Percentiles rank a stretch among this genome's conserved stretches.
Evolutionary conservation across 2,329 filamentous ascomycete genomes (phyloP).

Genomic region (Raffaelea arxii): DNA sequence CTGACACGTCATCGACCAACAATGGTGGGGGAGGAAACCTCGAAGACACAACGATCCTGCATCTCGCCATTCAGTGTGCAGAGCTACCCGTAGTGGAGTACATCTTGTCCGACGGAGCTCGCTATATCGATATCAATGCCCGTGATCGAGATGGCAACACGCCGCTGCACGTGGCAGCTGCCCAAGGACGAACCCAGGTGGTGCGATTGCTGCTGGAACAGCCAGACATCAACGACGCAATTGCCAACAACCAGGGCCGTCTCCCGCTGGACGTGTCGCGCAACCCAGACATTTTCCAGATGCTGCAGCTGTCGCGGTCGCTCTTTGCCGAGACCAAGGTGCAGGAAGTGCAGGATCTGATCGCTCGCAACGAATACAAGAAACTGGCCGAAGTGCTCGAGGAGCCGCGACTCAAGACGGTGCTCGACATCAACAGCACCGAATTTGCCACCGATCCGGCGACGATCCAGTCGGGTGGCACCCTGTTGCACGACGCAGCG

Average conservation of each 20-base stretch:
- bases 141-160: conserved; percentile 93
- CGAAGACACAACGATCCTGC: conserved; percentile 82
- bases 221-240: conserved; percentile 75
- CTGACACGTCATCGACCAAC: background rate
- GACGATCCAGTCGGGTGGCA: conserved; percentile 78
- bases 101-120: conserved; percentile 66
- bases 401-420: conserved; percentile 74
- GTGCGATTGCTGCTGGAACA: conserved; percentile 79
- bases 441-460: conserved; percentile 75
- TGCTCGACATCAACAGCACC: conserved; percentile 84
- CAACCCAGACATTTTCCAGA: conserved; percentile 91
- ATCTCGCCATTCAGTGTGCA: conserved; percentile 91
- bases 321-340: conserved; percentile 83
- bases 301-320: conserved; percentile 81
- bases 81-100: conserved; percentile 90
- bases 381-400: conserved; percentile 70
- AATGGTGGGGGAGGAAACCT: conserved; percentile 35
- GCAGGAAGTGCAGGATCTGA: conserved; percentile 71
- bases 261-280: conserved; percentile 81
- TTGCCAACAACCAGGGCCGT: conserved; percentile 76
- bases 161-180: conserved; percentile 77
- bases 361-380: conserved; percentile 64
- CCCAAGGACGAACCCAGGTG: conserved; percentile 68
- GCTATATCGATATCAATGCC: conserved; percentile 71
- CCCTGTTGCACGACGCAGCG: conserved; percentile 85